Percentiles rank a stretch among this genome's conserved stretches.
Conservation (phyloP, 257 asterid genomes). For the Craterostigma plantagineum region DNA sequence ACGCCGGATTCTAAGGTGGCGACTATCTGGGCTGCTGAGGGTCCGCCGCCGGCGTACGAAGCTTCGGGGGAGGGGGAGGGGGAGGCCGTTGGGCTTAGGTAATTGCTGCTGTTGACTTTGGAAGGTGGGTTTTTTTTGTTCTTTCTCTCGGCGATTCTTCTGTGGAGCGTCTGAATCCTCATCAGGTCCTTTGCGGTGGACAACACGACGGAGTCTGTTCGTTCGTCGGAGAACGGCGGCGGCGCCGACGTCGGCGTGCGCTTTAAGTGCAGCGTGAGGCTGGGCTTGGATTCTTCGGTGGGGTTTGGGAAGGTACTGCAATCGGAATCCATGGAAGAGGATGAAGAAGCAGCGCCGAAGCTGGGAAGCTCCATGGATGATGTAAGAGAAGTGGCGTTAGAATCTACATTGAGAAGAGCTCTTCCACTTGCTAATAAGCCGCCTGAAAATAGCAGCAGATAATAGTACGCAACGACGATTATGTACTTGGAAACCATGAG, state of each 20-base stretch:
- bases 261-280: constrained; percentile 42
- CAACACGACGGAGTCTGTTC: constrained; percentile 23
- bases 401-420: neutral
- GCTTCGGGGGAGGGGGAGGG: too few species aligned
- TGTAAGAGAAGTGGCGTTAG: neutral
- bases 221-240: constrained; percentile 5
- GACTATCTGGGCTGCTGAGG: constrained; percentile 29
- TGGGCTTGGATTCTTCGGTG: constrained; percentile 11
- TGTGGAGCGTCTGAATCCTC: constrained; percentile 53
- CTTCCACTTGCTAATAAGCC: neutral
- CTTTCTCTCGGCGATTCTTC: constrained; percentile 44
- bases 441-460: neutral
- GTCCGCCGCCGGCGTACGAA: too few species aligned
- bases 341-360: neutral
- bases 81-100: neutral
- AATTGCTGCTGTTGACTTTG: constrained; percentile 18
- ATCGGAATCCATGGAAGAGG: neutral
- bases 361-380: too few species aligned
- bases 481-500: neutral
- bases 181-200: constrained; percentile 45
- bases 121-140: constrained; percentile 29
- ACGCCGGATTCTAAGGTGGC: constrained; percentile 71
- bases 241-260: constrained; percentile 25
- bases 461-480: neutral
- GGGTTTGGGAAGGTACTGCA: neutral